Percentiles rank a stretch among this genome's conserved stretches.
Evolutionary conservation across 768 basidiomycete genomes (phyloP).

Genomic region (Auricularia cornea): DNA sequence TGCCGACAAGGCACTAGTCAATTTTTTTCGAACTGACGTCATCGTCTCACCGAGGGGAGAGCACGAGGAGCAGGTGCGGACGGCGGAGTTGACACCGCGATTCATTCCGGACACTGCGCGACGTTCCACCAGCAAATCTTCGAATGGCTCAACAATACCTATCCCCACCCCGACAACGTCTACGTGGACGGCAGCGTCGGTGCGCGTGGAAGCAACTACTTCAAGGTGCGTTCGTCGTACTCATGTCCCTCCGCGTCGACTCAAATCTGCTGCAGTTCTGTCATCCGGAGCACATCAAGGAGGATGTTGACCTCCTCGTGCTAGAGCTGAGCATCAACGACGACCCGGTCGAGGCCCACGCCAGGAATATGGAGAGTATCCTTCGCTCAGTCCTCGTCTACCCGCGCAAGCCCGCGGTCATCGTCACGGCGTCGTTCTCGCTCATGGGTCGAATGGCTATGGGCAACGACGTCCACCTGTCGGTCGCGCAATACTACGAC

Average conservation of each 20-base stretch:
- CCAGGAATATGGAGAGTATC: slow-evolving; percentile 1
- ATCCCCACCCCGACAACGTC: neutral
- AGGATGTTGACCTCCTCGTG: slow-evolving; percentile 2
- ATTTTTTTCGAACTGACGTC: no score
- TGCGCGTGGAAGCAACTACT: slow-evolving; percentile 5
- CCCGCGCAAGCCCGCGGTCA: neutral
- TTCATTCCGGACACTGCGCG: no score
- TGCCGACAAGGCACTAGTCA: no score
- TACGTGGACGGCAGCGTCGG: slow-evolving; percentile 4
- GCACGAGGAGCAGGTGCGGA: no score
- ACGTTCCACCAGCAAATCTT: slow-evolving; percentile 5
- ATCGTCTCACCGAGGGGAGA: no score
- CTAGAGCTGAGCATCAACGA: slow-evolving; percentile 1
- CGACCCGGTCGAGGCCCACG: neutral
- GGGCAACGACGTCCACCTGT: slow-evolving; percentile 6
- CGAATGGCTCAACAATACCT: slow-evolving; percentile 2
- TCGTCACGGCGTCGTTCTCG: slow-evolving; percentile 4
- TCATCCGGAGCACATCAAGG: neutral
- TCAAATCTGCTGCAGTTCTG: neutral
- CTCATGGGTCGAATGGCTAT: slow-evolving; percentile 3
- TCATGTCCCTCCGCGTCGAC: neutral
- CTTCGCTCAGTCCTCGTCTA: slow-evolving; percentile 1
- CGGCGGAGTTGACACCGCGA: no score
- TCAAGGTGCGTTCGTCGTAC: slow-evolving; percentile 2
- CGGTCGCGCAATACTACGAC: slow-evolving; percentile 3